Percentiles rank a stretch among this genome's conserved stretches.
These are phyloP conservation scores for Cladosporium sp. DNA, from an alignment of 2,329 filamentous ascomycete species.

Conservation along the genomic window DNA sequence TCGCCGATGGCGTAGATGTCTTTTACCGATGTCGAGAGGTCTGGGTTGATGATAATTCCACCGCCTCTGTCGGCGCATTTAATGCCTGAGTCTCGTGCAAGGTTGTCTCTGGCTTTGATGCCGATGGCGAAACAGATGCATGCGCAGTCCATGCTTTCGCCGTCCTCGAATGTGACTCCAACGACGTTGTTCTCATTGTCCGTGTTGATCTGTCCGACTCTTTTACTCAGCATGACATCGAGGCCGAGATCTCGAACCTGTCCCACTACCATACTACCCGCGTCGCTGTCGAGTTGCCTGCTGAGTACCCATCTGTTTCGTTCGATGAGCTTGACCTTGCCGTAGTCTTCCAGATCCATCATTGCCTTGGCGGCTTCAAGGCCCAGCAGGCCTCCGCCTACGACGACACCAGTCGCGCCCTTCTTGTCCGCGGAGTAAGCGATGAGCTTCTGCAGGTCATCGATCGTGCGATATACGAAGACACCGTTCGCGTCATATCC, in stretches of 20 bases:
- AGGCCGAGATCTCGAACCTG: constrained; percentile 77
- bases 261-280: constrained; percentile 77
- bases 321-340: constrained; percentile 76
- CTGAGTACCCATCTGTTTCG: constrained; percentile 80
- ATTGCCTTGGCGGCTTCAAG: constrained; percentile 90
- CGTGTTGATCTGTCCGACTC: constrained; percentile 71
- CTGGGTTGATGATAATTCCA: constrained; percentile 69
- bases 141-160: constrained; percentile 72
- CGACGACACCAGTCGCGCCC: constrained; percentile 70
- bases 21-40: constrained; percentile 67
- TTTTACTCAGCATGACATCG: constrained; percentile 75
- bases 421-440: constrained; percentile 66
- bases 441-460: constrained; percentile 77
- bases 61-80: constrained; percentile 71
- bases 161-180: constrained; percentile 79
- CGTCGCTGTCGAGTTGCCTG: constrained; percentile 78
- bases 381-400: constrained; percentile 81
- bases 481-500: constrained; percentile 79
- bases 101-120: constrained; percentile 75
- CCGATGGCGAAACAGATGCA: constrained; percentile 91
- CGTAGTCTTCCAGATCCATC: constrained; percentile 77
- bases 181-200: constrained; percentile 67
- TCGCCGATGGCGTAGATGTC: constrained; percentile 87
- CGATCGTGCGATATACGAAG: constrained; percentile 86
- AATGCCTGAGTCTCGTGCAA: constrained; percentile 70